A percentile compares a stretch with the other conserved stretches of the same genome.
Evolutionary conservation across 2,329 filamentous ascomycete genomes (phyloP).

Genomic region (Pyricularia pennisetigena): DNA sequence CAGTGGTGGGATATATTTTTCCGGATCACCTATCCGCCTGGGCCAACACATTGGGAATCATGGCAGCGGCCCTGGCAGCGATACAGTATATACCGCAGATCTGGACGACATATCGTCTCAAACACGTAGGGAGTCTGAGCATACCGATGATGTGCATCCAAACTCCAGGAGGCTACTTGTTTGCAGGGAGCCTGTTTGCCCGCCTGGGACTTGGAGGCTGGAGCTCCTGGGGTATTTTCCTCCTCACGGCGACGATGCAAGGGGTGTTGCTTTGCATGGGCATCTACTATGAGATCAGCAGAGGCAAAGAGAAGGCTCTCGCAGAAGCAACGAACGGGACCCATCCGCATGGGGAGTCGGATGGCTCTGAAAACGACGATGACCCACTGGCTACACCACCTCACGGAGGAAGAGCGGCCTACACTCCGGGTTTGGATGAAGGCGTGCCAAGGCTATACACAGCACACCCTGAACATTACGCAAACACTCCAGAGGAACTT

Average conservation of each 20-base stretch:
- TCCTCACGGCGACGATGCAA: constrained; percentile 79
- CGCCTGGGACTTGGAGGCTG: constrained; percentile 75
- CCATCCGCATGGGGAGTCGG: neutral
- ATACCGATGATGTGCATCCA: constrained; percentile 99
- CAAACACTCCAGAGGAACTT: constrained; percentile 39
- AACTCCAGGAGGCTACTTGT: constrained; percentile 84
- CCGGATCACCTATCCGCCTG: constrained; percentile 60
- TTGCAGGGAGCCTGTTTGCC: constrained; percentile 72
- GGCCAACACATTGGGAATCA: constrained; percentile 78
- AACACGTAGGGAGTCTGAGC: constrained; percentile 82
- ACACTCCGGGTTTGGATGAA: constrained; percentile 35
- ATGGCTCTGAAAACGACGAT: constrained; percentile 5
- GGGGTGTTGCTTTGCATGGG: constrained; percentile 72
- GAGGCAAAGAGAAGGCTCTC: neutral
- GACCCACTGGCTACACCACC: neutral
- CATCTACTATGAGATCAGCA: constrained; percentile 57
- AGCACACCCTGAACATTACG: constrained; percentile 41
- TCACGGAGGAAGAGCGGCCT: constrained; percentile 7
- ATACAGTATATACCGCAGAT: constrained; percentile 96
- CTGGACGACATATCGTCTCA: constrained; percentile 76
- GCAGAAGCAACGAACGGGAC: neutral
- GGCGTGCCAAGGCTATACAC: constrained; percentile 40
- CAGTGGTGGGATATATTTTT: constrained; percentile 53
- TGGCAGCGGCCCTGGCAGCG: constrained; percentile 67
- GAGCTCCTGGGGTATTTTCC: constrained; percentile 91